Conservation (phyloP, 805 yeast species). For the Yamadazyma olivae region DNA sequence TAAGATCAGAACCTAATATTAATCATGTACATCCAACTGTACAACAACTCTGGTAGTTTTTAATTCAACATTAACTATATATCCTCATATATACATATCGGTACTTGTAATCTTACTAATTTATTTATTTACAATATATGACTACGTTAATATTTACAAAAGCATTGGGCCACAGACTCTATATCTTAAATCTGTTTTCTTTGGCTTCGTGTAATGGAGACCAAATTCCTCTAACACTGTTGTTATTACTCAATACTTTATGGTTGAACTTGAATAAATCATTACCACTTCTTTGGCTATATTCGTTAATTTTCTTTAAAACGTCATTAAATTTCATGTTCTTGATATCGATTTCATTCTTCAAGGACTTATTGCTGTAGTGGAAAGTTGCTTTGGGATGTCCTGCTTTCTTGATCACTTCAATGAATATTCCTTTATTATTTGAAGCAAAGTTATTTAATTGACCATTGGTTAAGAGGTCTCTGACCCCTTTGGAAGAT, state of each 20-base stretch:
- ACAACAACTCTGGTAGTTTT: background rate
- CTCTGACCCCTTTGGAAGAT: constrained; percentile 80
- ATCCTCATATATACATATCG: no score
- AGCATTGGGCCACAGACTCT: constrained; percentile 1
- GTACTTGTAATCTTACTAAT: no score
- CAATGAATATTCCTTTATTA: constrained; percentile 70
- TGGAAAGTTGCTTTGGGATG: constrained; percentile 66
- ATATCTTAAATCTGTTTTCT: constrained; percentile 39
- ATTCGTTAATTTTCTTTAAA: constrained; percentile 57
- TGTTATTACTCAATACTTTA: constrained; percentile 71
- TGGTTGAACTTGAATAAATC: constrained; percentile 62
- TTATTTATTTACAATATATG: no score
- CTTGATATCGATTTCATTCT: constrained; percentile 69
- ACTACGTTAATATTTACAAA: background rate
- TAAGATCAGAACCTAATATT: background rate
- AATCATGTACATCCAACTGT: background rate
- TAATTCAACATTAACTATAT: background rate
- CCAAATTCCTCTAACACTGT: constrained; percentile 94
- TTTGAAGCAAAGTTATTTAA: constrained; percentile 53
- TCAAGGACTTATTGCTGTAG: constrained; percentile 27
- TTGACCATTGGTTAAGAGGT: constrained; percentile 53
- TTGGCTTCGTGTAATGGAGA: constrained; percentile 80
- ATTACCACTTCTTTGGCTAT: constrained; percentile 72
- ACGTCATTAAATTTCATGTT: constrained; percentile 65
- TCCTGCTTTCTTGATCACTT: constrained; percentile 67